Percentiles rank a stretch among this genome's conserved stretches.
phyloP scores from a whole-genome alignment of 441 rosid genomes.

The Lepidium campestre region DNA sequence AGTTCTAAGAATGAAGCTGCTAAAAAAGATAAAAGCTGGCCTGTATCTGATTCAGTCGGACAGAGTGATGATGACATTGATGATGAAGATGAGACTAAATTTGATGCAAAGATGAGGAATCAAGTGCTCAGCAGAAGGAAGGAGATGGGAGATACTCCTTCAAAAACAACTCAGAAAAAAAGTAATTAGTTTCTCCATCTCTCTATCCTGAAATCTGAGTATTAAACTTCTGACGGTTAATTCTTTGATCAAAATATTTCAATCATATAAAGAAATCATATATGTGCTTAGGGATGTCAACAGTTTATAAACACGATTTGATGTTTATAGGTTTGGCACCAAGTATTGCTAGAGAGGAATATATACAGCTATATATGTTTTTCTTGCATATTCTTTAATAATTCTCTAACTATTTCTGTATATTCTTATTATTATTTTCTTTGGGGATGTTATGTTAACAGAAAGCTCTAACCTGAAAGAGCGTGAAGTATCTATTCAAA shows the following conservation, averaged over 20 bases:
- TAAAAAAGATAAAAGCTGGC: constrained; percentile 37
- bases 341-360: not conserved
- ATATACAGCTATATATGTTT: not conserved
- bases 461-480: constrained; percentile 42
- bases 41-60: constrained; percentile 31
- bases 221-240: not conserved
- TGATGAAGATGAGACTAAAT: constrained; percentile 56
- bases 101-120: constrained; percentile 84
- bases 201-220: not conserved
- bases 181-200: constrained; percentile 35
- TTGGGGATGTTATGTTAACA: constrained; percentile 32
- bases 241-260: not conserved
- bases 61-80: constrained; percentile 36
- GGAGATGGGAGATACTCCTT: constrained; percentile 56
- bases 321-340: not conserved
- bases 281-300: not conserved
- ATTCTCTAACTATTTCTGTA: constrained; percentile 11
- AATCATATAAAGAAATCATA: not conserved
- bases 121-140: constrained; percentile 59
- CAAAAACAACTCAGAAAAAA: constrained; percentile 42
- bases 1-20: constrained; percentile 54
- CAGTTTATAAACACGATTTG: not conserved
- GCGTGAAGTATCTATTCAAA: constrained; percentile 35
- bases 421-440: constrained; percentile 1
- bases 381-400: constrained; percentile 9